Evolutionary conservation across 148 eudicot genomes (phyloP).

Genomic region (Spergularia marina): DNA sequence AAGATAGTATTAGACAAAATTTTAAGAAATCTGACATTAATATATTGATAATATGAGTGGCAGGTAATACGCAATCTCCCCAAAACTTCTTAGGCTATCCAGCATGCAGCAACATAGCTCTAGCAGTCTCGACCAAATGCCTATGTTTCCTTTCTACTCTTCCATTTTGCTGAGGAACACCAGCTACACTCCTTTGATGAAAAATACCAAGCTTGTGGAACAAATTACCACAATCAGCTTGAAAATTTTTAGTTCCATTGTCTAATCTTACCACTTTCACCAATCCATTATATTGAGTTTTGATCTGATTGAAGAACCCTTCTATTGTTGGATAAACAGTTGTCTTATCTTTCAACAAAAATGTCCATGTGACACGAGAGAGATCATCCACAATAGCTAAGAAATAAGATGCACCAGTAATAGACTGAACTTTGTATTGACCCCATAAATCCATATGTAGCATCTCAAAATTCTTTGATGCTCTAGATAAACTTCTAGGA

Average conservation of each 20-base stretch:
- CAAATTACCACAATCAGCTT: neutral
- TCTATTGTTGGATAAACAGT: neutral
- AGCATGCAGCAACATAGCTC: too few relatives aligned
- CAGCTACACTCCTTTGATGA: neutral
- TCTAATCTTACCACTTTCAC: neutral
- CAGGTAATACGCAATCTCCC: too few relatives aligned
- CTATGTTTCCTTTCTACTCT: too few relatives aligned
- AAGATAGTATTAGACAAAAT: too few relatives aligned
- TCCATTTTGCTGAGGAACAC: neutral
- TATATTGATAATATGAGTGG: too few relatives aligned
- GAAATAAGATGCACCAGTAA: neutral
- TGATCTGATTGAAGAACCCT: neutral
- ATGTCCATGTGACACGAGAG: neutral
- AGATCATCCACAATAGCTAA: neutral
- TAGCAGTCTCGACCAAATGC: too few relatives aligned
- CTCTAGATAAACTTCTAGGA: neutral
- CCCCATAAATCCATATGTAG: neutral
- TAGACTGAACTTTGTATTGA: neutral
- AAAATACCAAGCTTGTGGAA: neutral
- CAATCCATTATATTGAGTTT: neutral
- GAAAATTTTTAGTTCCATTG: neutral
- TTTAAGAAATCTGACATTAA: too few relatives aligned
- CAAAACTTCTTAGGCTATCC: too few relatives aligned
- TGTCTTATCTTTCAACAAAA: neutral
- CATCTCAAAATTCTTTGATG: neutral